These are phyloP conservation scores for Podaxis sp. DNA, from an alignment of 768 basidiomycete species.

Conservation along the genomic window DNA sequence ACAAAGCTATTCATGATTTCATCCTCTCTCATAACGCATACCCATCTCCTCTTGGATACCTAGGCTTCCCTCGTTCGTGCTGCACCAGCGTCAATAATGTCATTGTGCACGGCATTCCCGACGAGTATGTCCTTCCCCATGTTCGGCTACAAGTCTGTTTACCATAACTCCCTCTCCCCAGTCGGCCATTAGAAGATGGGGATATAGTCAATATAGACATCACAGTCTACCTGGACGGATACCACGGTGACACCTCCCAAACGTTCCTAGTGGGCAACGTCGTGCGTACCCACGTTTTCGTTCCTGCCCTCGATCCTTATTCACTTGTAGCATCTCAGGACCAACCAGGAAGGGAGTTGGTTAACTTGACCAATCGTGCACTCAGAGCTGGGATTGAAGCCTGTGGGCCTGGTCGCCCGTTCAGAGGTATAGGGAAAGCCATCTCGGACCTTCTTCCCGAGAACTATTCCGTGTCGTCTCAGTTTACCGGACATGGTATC, in stretches of 20 bases:
- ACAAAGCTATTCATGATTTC: slow-evolving; percentile 68
- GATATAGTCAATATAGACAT: slow-evolving; percentile 91
- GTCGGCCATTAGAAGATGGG: slow-evolving; percentile 76
- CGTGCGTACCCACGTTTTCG: slow-evolving; percentile 37
- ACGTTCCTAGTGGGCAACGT: slow-evolving; percentile 84
- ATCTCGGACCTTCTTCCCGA: slow-evolving; percentile 54
- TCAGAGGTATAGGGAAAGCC: slow-evolving; percentile 67
- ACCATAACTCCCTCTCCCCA: slow-evolving; percentile 25
- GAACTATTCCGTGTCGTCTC: slow-evolving; percentile 61
- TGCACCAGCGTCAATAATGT: slow-evolving; percentile 91
- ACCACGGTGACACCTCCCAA: slow-evolving; percentile 86
- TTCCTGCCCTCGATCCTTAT: neutral
- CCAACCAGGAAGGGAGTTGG: slow-evolving; percentile 62
- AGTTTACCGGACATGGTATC: slow-evolving; percentile 88
- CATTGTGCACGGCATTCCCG: slow-evolving; percentile 86
- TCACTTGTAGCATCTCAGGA: slow-evolving; percentile 48
- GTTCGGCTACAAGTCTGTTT: no score
- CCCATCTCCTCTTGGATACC: slow-evolving; percentile 82
- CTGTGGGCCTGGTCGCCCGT: slow-evolving; percentile 73
- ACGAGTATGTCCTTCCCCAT: slow-evolving; percentile 55
- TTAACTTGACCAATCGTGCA: slow-evolving; percentile 61
- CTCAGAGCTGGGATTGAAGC: slow-evolving; percentile 67
- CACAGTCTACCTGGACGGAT: slow-evolving; percentile 80
- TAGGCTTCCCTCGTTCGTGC: slow-evolving; percentile 73
- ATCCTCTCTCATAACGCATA: slow-evolving; percentile 73